These are phyloP conservation scores for Chrysosporium keratinophilum DNA, from an alignment of 2,329 filamentous ascomycete species.

Conservation along the genomic window DNA sequence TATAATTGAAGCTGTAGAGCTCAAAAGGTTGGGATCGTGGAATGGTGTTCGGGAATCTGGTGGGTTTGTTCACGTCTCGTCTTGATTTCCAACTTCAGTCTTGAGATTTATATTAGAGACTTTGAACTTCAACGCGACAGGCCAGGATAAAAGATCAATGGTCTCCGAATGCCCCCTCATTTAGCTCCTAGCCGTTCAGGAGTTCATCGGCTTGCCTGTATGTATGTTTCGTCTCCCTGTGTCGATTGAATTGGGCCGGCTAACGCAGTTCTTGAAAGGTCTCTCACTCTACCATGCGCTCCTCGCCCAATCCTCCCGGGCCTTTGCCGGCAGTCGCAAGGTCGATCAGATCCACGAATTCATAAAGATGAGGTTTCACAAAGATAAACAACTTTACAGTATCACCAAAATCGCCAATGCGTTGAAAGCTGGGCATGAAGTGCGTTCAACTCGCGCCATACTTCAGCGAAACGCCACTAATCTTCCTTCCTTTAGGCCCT, in stretches of 20 bases:
- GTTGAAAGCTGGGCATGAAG: conserved; percentile 35
- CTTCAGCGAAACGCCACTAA: background rate
- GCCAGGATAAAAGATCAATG: background rate
- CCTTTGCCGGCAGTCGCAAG: conserved; percentile 21
- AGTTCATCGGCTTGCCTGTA: conserved; percentile 37
- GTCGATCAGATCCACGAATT: conserved; percentile 22
- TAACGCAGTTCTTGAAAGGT: conserved; percentile 23
- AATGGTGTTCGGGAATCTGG: background rate
- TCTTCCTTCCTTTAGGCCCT: conserved; percentile 23
- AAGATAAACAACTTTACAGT: conserved; percentile 31
- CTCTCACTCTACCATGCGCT: conserved; percentile 38
- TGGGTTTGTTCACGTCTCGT: too few relatives aligned
- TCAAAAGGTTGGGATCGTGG: background rate
- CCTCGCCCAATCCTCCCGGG: conserved; percentile 32
- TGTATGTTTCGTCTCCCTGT: conserved; percentile 24
- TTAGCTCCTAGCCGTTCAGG: conserved; percentile 28
- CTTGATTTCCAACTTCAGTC: too few relatives aligned
- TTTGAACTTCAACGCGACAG: too few relatives aligned
- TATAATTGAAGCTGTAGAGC: background rate
- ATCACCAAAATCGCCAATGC: conserved; percentile 31
- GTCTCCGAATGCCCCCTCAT: conserved; percentile 29
- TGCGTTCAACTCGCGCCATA: conserved; percentile 14
- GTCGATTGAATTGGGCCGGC: conserved; percentile 4
- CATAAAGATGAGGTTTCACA: conserved; percentile 31
- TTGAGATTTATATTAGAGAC: too few relatives aligned